Percentiles rank a stretch among this genome's conserved stretches.
These are phyloP conservation scores for Backusella tuberculispora DNA, from an alignment of 192 early-diverging fungal genomes.

Conservation along the genomic window DNA sequence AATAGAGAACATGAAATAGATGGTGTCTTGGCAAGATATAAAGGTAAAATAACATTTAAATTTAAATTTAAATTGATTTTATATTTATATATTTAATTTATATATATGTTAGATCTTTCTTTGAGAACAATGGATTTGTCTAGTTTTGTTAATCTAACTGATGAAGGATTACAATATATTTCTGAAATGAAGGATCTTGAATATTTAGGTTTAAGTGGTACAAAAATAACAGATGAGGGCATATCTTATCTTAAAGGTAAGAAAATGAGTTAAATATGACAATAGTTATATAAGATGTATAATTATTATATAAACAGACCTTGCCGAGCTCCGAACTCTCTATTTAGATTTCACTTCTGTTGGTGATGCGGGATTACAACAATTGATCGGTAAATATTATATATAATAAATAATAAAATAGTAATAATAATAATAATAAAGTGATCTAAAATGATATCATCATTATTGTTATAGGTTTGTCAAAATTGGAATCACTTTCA, in stretches of 20 bases:
- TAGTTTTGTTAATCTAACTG: conserved; percentile 47
- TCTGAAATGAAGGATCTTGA: conserved; percentile 41
- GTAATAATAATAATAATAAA: too few species aligned
- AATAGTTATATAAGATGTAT: background rate
- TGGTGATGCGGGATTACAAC: conserved; percentile 46
- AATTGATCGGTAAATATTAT: conserved; percentile 39
- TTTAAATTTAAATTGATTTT: background rate
- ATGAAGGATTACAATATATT: conserved; percentile 44
- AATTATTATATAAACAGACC: conserved; percentile 24
- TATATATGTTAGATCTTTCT: conserved; percentile 44
- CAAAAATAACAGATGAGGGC: conserved; percentile 55
- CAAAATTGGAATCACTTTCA: conserved; percentile 37
- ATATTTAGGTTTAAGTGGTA: conserved; percentile 48
- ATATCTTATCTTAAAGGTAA: conserved; percentile 36
- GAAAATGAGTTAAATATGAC: background rate
- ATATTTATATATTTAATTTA: background rate
- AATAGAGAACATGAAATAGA: conserved; percentile 53
- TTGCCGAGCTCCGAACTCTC: conserved; percentile 43
- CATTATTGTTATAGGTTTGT: conserved; percentile 11
- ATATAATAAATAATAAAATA: too few species aligned
- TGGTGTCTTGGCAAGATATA: conserved; percentile 38
- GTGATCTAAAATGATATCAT: too few species aligned
- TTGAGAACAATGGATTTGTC: conserved; percentile 49
- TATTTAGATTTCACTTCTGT: conserved; percentile 49
- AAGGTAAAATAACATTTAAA: conserved; percentile 35